These are phyloP conservation scores for Coemansia sp. DNA, from an alignment of 192 early-diverging fungal species.

Conservation along the genomic window DNA sequence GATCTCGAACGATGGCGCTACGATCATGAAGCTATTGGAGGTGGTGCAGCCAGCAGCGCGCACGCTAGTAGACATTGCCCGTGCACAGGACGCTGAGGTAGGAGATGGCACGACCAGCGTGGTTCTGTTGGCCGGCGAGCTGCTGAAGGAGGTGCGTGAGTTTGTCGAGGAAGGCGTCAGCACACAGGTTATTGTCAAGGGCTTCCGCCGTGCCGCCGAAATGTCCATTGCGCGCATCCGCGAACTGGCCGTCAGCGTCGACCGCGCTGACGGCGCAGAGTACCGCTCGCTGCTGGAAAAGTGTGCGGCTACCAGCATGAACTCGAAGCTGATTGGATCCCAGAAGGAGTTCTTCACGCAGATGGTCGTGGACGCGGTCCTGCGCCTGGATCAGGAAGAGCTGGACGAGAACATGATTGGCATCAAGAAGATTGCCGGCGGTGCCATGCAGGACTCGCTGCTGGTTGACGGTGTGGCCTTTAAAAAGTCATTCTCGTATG, in stretches of 20 bases:
- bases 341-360: slow-evolving; percentile 97
- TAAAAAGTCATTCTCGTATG: slow-evolving; percentile 99
- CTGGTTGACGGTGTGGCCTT: slow-evolving; percentile 96
- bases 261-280: slow-evolving; percentile 74
- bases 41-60: slow-evolving; percentile 98
- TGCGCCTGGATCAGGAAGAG: slow-evolving; percentile 92
- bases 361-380: slow-evolving; percentile 97
- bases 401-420: slow-evolving; percentile 97
- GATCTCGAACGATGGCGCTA: slow-evolving; percentile 99
- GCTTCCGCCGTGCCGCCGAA: slow-evolving; percentile 89
- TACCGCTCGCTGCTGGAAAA: slow-evolving; percentile 90
- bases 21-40: slow-evolving; percentile 96
- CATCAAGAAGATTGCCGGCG: slow-evolving; percentile 96
- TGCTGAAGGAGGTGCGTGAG: slow-evolving; percentile 91
- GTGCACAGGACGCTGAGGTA: slow-evolving; percentile 98
- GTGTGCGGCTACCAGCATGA: slow-evolving; percentile 98
- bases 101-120: slow-evolving; percentile 99
- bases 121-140: slow-evolving; percentile 93
- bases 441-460: slow-evolving; percentile 98
- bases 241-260: slow-evolving; percentile 86
- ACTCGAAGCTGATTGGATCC: slow-evolving; percentile 94
- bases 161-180: slow-evolving; percentile 94
- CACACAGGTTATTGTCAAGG: slow-evolving; percentile 92
- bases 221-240: slow-evolving; percentile 90
- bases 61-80: slow-evolving; percentile 96